These are phyloP conservation scores for Irpex rosettiformis DNA, from an alignment of 1,284 basidiomycete species.

Conservation along the genomic window DNA sequence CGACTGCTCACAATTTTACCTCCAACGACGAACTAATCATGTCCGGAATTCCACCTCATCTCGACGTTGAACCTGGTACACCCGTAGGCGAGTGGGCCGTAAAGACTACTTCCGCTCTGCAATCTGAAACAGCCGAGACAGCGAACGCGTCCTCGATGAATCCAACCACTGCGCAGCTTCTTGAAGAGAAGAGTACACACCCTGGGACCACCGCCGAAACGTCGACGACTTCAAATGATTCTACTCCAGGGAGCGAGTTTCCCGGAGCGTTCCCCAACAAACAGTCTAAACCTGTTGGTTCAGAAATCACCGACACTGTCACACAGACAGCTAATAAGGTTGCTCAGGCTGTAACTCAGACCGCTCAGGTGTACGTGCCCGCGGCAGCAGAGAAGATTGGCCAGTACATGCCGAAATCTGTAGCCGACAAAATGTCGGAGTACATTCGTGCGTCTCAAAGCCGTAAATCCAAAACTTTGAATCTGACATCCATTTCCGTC, in stretches of 20 bases:
- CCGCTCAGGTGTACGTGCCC: conserved; percentile 26
- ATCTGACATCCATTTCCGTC: neutral
- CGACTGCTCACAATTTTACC: conserved; percentile 3
- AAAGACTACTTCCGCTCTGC: conserved; percentile 27
- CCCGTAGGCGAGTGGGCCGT: conserved; percentile 28
- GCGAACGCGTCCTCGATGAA: conserved; percentile 12
- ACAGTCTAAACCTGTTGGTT: conserved; percentile 9
- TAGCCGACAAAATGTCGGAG: conserved; percentile 24
- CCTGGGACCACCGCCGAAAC: conserved; percentile 13
- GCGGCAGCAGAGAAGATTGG: conserved; percentile 11
- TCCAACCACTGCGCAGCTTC: conserved; percentile 15
- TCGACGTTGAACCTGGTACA: conserved; percentile 24
- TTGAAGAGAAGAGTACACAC: conserved; percentile 9
- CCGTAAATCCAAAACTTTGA: neutral
- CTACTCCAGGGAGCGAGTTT: conserved; percentile 19
- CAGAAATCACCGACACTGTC: conserved; percentile 11
- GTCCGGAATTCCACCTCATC: conserved; percentile 25
- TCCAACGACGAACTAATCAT: conserved; percentile 13
- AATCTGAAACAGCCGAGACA: conserved; percentile 14
- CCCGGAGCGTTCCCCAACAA: conserved; percentile 27
- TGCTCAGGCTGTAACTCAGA: conserved; percentile 19
- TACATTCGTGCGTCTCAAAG: conserved; percentile 25
- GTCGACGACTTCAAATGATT: conserved; percentile 1
- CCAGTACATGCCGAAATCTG: conserved; percentile 19
- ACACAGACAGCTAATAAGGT: conserved; percentile 13